These are phyloP conservation scores for Yamadazyma sp. DNA, from an alignment of 1,139 yeast species.

Conservation along the genomic window DNA sequence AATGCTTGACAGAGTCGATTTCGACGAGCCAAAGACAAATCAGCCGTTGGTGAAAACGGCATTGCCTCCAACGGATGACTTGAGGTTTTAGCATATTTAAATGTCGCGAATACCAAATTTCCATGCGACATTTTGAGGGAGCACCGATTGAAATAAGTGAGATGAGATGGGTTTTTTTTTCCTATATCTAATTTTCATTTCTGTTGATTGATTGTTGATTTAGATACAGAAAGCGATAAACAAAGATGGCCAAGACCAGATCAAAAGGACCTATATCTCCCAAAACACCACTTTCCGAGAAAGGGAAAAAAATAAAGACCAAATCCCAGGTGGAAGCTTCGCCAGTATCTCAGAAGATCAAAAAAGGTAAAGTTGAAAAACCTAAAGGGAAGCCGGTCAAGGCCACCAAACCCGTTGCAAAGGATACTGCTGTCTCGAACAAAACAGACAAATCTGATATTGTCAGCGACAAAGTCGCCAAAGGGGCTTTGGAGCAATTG, in stretches of 20 bases:
- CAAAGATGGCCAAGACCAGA: constrained; percentile 36
- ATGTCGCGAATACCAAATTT: not conserved
- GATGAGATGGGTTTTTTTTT: constrained; percentile 18
- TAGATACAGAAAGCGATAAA: no score
- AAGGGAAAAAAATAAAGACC: constrained; percentile 17
- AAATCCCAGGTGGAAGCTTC: constrained; percentile 20
- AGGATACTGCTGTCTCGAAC: constrained; percentile 3
- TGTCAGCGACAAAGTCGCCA: constrained; percentile 23
- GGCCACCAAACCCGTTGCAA: not conserved
- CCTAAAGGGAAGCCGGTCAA: constrained; percentile 4
- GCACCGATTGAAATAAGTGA: no score
- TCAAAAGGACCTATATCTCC: constrained; percentile 26
- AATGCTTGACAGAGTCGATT: constrained; percentile 26
- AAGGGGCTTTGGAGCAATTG: constrained; percentile 55
- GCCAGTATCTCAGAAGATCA: constrained; percentile 19
- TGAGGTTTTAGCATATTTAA: not conserved
- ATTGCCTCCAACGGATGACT: constrained; percentile 13
- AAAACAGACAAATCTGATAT: constrained; percentile 6
- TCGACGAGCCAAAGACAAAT: constrained; percentile 2
- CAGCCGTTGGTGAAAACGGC: constrained; percentile 14
- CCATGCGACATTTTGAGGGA: not conserved
- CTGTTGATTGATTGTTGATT: not conserved
- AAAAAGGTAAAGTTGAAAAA: constrained; percentile 16
- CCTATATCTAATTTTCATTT: constrained; percentile 2
- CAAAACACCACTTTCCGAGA: constrained; percentile 21